Evolutionary conservation across 768 basidiomycete species (phyloP), one percentile per base, ranked within the genome.

Genomic region (Antrodiella citrinella): DNA sequence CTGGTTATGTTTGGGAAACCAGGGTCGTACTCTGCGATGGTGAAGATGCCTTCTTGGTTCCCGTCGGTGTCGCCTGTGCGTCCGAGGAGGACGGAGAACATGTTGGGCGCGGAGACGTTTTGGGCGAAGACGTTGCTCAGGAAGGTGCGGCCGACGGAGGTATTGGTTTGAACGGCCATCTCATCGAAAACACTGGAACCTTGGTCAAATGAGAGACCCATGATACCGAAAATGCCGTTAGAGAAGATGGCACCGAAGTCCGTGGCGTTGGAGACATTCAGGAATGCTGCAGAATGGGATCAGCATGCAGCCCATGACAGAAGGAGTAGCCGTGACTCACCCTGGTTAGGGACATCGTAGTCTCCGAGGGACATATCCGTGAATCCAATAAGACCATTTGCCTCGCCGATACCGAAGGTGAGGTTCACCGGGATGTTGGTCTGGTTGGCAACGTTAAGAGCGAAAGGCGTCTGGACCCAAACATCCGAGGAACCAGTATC

Each of bases 141-240:
- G 53, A 60, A 57, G 25, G 58, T 52, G 19, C 52, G 47, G 40
- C 57, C 60, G n/a, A 54, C 40, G 1, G 49, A 53, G 18, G 52
- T 49, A 20, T 56, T 53, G 3, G 18, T 9, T 11, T 59, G 59
- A 57, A 48, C 53, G 3, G 30, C 35, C 12, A 46, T 4, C 35
- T 54, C 51, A 25, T 25, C 22, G 44, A 89, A 84, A 51, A 94
- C 78, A 26, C 67, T 73, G 3, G 41, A 43, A 5, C n/a, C 15
- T 19, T 77, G 74, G 47, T 80, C 81, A 59, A 89, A 89, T 25
- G 90, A 86, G n/a, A 91, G 74, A 21, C 90, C 88, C 38, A 81
- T 60, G 57, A 92, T 78, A 19, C 89, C 89, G 56, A 68, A 62
- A 18, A 84, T 81, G 22, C 79, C 82, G 57, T 83, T 86, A 7